Base-by-base conservation (phyloP, 257 asterid genomes). In the Ehretia macrophylla region DNA sequence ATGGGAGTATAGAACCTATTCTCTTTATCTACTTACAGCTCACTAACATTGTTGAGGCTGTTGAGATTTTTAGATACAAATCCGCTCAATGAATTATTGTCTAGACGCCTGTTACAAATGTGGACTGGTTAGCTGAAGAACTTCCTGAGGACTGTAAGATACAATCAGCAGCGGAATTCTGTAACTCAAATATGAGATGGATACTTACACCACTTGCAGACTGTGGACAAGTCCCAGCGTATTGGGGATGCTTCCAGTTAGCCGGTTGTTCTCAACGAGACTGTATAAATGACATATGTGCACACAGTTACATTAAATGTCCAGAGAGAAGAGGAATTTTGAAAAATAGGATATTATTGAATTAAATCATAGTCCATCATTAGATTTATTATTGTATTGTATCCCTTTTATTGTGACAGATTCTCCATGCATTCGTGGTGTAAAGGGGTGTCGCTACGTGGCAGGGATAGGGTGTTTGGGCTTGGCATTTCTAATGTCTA, bases 181-280 rank as follows among this genome's bases (percentile, higher is more conserved):
- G 44, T 10, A 35, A 44, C 32, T 20, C 12, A 39, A 32, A 48
- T 64, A 57, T 37, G 64, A 56, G 75, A 65, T n/a, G 56, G 63
- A 56, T 70, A 85, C 98, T 91, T 82, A 91, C 98, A 91, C 42
- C 67, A 76, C 89, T 68, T 85, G 86, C 61, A 91, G 81, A 55
- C 56, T 59, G 45, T 60, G 72, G 16, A 77, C 91, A 56, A 75
- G 86, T 58, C 84, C 87, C 61, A 91, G 49, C 16, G 91, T 74
- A 50, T 79, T 68, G 17, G 98, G 98, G 51, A 91, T 83, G 49
- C 64, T 60, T 64, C 98, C 98, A 22, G 56, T 75, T 8, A 91
- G 72, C 61, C n/a, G 55, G 73, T 91, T 91, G 78, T 51, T 67
- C 59, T 87, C 98, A 8, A 91, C 79, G 49, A 91, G 87, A 86